A percentile compares a stretch with the other conserved stretches of the same genome.
Conservation (phyloP, 768 basidiomycete genomes). For the Russula emetica region DNA sequence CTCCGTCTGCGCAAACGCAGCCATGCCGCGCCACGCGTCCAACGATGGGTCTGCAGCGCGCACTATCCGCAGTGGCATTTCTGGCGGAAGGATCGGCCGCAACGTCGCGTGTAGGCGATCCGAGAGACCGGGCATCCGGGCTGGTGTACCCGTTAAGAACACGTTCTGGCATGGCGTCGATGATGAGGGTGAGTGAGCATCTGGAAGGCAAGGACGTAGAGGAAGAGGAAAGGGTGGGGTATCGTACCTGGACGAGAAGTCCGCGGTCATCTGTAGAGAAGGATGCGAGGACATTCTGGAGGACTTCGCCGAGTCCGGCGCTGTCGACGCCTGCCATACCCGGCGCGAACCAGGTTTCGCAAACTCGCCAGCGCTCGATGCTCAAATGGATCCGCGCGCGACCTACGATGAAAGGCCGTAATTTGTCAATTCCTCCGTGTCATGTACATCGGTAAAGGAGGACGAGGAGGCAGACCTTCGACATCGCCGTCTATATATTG, state of each 20-base stretch:
- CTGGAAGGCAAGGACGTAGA: background rate
- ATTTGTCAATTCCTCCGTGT: constrained; percentile 57
- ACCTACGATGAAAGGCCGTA: constrained; percentile 56
- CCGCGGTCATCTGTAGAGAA: constrained; percentile 66
- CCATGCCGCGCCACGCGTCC: constrained; percentile 95
- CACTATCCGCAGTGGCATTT: constrained; percentile 62
- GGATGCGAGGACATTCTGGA: constrained; percentile 74
- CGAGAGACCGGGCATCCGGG: constrained; percentile 64
- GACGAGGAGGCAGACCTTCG: constrained; percentile 41
- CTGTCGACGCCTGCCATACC: constrained; percentile 61
- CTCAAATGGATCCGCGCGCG: constrained; percentile 80
- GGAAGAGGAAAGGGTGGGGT: background rate
- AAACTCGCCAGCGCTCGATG: constrained; percentile 84
- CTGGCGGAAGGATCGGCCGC: constrained; percentile 82
- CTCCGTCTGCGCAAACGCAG: constrained; percentile 56
- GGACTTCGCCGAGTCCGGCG: constrained; percentile 89
- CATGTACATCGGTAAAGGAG: background rate
- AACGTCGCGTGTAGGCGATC: constrained; percentile 66
- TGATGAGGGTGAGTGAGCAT: background rate
- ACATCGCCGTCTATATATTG: constrained; percentile 71
- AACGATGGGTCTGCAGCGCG: constrained; percentile 59
- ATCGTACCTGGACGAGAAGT: constrained; percentile 67
- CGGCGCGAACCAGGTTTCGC: constrained; percentile 83
- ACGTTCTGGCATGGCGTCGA: constrained; percentile 57
- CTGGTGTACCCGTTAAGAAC: constrained; percentile 81